phyloP scores from a whole-genome alignment of 257 asterid genomes.

The Penstemon newberryi region DNA sequence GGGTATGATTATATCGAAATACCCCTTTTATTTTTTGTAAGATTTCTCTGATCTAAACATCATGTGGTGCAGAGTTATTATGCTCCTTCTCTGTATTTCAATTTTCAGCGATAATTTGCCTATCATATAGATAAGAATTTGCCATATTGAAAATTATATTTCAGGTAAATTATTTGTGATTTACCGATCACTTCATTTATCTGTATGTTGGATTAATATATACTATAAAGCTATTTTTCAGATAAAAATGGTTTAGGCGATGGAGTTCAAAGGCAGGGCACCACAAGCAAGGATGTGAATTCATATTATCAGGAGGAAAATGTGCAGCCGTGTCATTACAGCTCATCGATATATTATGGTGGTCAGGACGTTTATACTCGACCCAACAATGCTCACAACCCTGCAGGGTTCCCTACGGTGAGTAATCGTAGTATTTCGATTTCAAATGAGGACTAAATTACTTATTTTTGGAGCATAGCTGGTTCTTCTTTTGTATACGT shows the following conservation, averaged over 20 bases:
- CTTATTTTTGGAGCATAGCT: neutral
- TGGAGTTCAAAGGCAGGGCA: constrained; percentile 37
- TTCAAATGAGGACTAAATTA: neutral
- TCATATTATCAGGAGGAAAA: constrained; percentile 56
- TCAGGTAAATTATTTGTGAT: neutral
- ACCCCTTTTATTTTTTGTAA: neutral
- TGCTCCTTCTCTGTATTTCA: constrained; percentile 3
- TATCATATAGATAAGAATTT: neutral
- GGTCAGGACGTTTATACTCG: constrained; percentile 73
- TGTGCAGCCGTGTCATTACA: constrained; percentile 61
- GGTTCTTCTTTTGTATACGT: neutral
- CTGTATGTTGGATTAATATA: constrained; percentile 3
- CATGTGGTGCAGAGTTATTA: neutral
- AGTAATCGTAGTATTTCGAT: constrained; percentile 24
- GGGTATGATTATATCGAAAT: constrained; percentile 37
- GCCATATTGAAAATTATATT: no score
- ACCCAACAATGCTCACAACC: constrained; percentile 56
- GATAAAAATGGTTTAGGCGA: constrained; percentile 32
- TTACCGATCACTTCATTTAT: neutral
- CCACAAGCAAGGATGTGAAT: constrained; percentile 32
- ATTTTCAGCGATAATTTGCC: neutral
- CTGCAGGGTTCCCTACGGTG: constrained; percentile 46
- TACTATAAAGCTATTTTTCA: constrained; percentile 7
- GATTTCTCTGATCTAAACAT: neutral
- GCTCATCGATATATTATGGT: constrained; percentile 89